A percentile compares a stretch with the other conserved stretches of the same genome.
These are phyloP conservation scores for Lactarius vividus DNA, from an alignment of 768 basidiomycete species.

Conservation along the genomic window DNA sequence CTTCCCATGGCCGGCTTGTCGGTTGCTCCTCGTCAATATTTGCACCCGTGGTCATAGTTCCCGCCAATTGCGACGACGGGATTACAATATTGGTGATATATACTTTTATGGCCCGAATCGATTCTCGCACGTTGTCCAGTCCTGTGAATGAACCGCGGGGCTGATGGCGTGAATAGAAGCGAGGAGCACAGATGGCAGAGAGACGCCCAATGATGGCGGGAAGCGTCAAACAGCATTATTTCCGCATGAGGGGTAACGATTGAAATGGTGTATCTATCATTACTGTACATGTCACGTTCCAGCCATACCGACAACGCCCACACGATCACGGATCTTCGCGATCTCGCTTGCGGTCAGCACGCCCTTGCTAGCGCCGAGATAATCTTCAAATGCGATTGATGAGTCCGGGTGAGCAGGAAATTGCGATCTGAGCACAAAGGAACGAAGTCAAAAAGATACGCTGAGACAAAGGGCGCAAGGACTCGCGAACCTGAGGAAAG, in stretches of 20 bases:
- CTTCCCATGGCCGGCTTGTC: neutral
- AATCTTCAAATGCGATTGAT: slow-evolving; percentile 77
- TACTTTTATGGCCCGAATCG: neutral
- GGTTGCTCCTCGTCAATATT: too few species aligned
- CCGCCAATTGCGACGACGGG: too few species aligned
- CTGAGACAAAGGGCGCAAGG: neutral
- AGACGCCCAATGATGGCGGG: neutral
- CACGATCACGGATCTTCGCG: slow-evolving; percentile 85
- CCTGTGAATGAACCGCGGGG: neutral
- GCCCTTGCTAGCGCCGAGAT: slow-evolving; percentile 78
- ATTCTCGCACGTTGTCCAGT: neutral
- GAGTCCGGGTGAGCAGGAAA: slow-evolving; percentile 64
- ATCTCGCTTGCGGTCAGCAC: slow-evolving; percentile 81
- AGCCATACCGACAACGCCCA: slow-evolving; percentile 87
- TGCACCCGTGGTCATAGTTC: too few species aligned
- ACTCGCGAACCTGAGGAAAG: slow-evolving; percentile 56
- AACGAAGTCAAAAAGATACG: neutral
- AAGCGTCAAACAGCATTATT: neutral
- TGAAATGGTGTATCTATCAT: neutral
- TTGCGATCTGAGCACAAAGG: slow-evolving; percentile 45
- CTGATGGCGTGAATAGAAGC: neutral
- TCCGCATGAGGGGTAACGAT: neutral
- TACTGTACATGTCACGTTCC: slow-evolving; percentile 48
- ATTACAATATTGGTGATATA: neutral
- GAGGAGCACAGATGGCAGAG: neutral